Percentiles rank a stretch among this genome's conserved stretches.
Evolutionary conservation across 768 basidiomycete species (phyloP).

Genomic region (Coprinellus micaceus): DNA sequence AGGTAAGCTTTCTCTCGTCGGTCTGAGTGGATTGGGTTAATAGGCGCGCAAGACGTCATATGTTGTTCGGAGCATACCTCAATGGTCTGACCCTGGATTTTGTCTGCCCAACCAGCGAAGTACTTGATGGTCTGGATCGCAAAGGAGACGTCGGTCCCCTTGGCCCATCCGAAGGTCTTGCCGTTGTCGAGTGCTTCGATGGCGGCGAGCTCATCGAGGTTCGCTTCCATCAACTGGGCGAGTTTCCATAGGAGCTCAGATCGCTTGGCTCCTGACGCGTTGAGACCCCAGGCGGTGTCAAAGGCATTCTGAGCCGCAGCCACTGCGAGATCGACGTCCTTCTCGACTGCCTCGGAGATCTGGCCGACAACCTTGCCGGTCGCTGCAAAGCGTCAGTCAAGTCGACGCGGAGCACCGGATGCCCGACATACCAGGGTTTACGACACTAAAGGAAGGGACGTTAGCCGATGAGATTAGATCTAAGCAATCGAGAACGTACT

Average conservation of each 20-base stretch:
- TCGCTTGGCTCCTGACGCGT: constrained; percentile 39
- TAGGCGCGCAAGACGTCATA: too few relatives aligned
- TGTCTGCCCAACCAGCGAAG: constrained; percentile 60
- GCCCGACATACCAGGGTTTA: constrained; percentile 42
- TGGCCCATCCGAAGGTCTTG: constrained; percentile 14
- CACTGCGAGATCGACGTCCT: constrained; percentile 53
- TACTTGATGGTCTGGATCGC: constrained; percentile 40
- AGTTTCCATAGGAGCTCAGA: constrained; percentile 29
- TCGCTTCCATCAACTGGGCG: constrained; percentile 26
- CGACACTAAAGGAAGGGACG: constrained; percentile 34
- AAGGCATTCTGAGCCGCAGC: constrained; percentile 49
- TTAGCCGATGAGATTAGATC: not conserved
- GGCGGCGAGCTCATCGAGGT: constrained; percentile 27
- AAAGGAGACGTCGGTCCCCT: not conserved
- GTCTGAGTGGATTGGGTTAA: too few relatives aligned
- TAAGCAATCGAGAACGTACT: constrained; percentile 14
- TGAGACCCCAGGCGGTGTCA: constrained; percentile 66
- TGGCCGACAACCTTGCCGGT: constrained; percentile 53
- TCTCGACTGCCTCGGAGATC: constrained; percentile 47
- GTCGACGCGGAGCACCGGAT: not conserved
- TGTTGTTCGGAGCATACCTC: constrained; percentile 10
- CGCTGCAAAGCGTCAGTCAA: constrained; percentile 30
- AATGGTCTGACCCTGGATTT: constrained; percentile 25
- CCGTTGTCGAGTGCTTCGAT: constrained; percentile 25
- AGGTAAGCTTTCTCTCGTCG: constrained; percentile 51